Evolutionary conservation across 2,329 filamentous ascomycete species (phyloP), one percentile per base, ranked within the genome.

Genomic region (Exophiala sp.): DNA sequence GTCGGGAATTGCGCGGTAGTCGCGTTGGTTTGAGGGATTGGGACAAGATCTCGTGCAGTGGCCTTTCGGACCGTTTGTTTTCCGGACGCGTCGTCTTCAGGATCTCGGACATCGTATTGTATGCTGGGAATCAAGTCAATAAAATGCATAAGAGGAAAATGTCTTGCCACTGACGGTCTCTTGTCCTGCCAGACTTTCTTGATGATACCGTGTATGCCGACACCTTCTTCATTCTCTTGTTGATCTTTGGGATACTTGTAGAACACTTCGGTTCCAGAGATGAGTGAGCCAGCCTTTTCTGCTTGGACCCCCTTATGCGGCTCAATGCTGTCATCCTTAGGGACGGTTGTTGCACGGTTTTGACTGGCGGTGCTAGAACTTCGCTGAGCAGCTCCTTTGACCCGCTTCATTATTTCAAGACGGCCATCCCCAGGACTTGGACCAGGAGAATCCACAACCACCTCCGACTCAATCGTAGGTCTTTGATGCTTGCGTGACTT

Each of bases 151-250:
- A 45, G 34, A 14, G 43, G 34, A 35, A 47, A 49, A 41, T n/a
- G 46, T 24, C 47, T 40, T 50, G 38, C 24, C 24, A 60, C 69
- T 62, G 67, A 77, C 65, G 87, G 79, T 66, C 84, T 87, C 68
- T 90, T 91, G 56, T 91, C 87, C 11, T 87, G 88, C 48, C 84
- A 78, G 11, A 92, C 85, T 48, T 83, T 82, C 56, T 87, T 86
- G 47, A 92, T 89, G 55, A 87, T 86, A 47, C 88, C 89, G 44
- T 91, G 81, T 51, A 91, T 91, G 78, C 75, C 74, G 55, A 75
- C 75, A 18, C 76, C 77, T 62, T 79, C 76, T 2, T 74, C 81
- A 67, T 75, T 71, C n/a, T 74, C 75, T 55, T 75, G 71, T 54
- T 74, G 72, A 57, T 77, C 77, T 58, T 78, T 77, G 59, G 72